A percentile compares a stretch with the other conserved stretches of the same genome.
Conservation (phyloP, 768 basidiomycete species). For the Termitomyces eurrhizus region DNA sequence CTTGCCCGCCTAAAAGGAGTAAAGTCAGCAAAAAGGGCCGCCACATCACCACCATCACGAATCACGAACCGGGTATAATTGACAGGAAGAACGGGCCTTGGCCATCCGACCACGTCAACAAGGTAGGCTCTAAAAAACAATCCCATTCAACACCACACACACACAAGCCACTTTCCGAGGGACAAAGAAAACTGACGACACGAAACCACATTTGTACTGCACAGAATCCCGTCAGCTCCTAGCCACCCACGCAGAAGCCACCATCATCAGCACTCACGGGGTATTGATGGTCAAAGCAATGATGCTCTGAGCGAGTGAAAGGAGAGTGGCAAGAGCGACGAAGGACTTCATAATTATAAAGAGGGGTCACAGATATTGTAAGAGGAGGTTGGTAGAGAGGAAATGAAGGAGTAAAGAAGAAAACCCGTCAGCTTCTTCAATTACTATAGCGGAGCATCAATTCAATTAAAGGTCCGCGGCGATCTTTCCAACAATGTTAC, state of each 20-base stretch:
- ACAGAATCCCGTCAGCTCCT: not conserved
- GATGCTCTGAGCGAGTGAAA: conserved; percentile 35
- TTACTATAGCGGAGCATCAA: conserved; percentile 17
- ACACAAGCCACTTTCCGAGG: not conserved
- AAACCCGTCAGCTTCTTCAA: not conserved
- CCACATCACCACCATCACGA: too few species aligned
- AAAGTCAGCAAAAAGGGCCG: too few species aligned
- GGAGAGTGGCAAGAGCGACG: conserved; percentile 28
- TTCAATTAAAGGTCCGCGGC: conserved; percentile 14
- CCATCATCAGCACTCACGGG: conserved; percentile 37
- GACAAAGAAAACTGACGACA: conserved; percentile 41
- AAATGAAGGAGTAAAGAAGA: conserved; percentile 7
- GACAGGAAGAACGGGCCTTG: conserved; percentile 53
- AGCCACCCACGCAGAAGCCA: not conserved
- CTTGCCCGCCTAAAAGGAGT: conserved; percentile 44
- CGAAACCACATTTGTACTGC: conserved; percentile 35
- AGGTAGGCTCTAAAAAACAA: conserved; percentile 47
- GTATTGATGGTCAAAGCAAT: conserved; percentile 57
- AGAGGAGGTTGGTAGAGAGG: conserved; percentile 3
- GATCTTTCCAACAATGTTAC: not conserved
- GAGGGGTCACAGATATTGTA: conserved; percentile 9
- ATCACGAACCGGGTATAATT: conserved; percentile 53
- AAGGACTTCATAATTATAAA: conserved; percentile 35
- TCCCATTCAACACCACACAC: not conserved
- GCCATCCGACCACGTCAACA: conserved; percentile 52